Evolutionary conservation across 108 stramenopile genomes (phyloP), one percentile per base, ranked within the genome.

Genomic region (Chaetoceros tenuissimus): DNA sequence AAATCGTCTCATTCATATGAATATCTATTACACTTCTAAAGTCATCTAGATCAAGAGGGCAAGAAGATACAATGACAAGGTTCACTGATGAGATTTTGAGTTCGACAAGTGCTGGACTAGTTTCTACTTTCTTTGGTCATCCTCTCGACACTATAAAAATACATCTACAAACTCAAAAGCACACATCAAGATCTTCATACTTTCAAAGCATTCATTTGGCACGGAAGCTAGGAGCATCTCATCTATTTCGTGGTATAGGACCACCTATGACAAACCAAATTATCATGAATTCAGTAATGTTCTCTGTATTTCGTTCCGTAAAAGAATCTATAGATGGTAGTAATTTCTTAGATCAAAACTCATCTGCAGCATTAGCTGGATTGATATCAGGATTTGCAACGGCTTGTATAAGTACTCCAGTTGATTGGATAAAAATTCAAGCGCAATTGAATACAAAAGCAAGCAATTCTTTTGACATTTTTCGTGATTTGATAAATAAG

Each of bases 121-220:
- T 44, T 19, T 69, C 76, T 5, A 77, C 76, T 19, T 21, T 77
- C 10, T 24, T 77, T 1, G 76, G 76, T 16, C 76, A 77, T 57
- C 76, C 76, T 19, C 59, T 77, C 8, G 76, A 73, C 46, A 77
- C 76, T 13, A 56, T 77, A n/a, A 77, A 77, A 57, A 67, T 68
- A 0, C 76, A 77, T 52, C 55, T 68, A 22, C 76, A 77, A 44
- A 69, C 72, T 24, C 24, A 3, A 8, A 27, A 65, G 21, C 10
- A 43, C 64, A 24, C 27, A 24, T 3, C 24, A 55, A 21, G 58
- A n/a, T n/a, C n/a, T n/a, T n/a, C n/a, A n/a, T n/a, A n/a, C n/a
- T 52, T 16, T 30, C 57, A 17, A 24, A 43, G 27, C 28, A 45
- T 18, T 62, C 23, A 26, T 28, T 61, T 5, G 27, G 52, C 0